These are phyloP conservation scores for Pichia rugopelliculosa DNA, from an alignment of 805 yeast genomes.

Conservation along the genomic window DNA sequence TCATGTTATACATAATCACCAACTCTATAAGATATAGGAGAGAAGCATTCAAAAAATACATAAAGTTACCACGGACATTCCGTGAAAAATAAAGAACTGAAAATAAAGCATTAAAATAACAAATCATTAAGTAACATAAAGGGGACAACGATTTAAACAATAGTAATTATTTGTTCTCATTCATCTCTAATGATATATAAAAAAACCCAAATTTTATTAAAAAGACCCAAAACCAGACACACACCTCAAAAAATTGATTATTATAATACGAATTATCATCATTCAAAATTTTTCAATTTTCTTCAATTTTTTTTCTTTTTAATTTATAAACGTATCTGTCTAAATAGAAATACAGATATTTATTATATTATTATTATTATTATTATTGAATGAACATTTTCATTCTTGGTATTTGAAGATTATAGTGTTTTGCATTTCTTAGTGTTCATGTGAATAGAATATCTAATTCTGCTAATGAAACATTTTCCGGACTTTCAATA, in stretches of 20 bases:
- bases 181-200: neutral
- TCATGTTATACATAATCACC: neutral
- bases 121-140: conserved; percentile 4
- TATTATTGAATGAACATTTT: neutral
- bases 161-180: neutral
- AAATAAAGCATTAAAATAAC: conserved; percentile 11
- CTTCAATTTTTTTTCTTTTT: neutral
- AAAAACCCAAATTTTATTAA: conserved; percentile 3
- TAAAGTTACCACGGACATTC: neutral
- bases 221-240: conserved; percentile 4
- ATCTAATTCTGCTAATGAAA: conserved; percentile 63
- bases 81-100: conserved; percentile 5
- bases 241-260: neutral
- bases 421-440: neutral
- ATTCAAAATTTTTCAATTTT: neutral
- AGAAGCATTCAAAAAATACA: conserved; percentile 1
- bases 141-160: too few relatives aligned
- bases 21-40: neutral
- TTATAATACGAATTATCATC: neutral
- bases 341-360: neutral
- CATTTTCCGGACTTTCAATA: conserved; percentile 72
- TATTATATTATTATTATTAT: neutral
- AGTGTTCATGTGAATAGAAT: conserved; percentile 36
- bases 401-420: conserved; percentile 3
- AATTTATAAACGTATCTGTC: neutral